These are phyloP conservation scores for Xylaria sp. DNA, from an alignment of 2,329 filamentous ascomycete genomes.

Conservation along the genomic window DNA sequence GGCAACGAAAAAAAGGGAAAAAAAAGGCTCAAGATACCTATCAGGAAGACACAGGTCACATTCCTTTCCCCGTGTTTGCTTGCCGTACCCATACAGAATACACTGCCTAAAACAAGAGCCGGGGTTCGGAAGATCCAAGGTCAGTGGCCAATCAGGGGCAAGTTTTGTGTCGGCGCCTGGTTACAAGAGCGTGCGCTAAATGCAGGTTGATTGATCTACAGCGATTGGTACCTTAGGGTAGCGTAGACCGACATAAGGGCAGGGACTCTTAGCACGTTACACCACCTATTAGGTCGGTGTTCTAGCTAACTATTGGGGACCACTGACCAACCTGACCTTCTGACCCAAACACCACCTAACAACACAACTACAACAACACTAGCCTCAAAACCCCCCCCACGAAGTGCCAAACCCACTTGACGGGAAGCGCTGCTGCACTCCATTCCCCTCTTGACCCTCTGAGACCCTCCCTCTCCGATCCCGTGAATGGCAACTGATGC, in stretches of 20 bases:
- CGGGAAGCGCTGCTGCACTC: slow-evolving; percentile 23
- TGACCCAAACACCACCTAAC: slow-evolving; percentile 2
- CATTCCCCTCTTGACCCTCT: slow-evolving; percentile 17
- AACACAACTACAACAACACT: neutral
- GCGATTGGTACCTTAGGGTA: slow-evolving; percentile 8
- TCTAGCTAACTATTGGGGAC: neutral
- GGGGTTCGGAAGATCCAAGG: slow-evolving; percentile 16
- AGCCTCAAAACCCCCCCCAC: slow-evolving; percentile 29
- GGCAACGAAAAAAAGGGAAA: neutral
- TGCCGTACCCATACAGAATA: neutral
- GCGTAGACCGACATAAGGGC: neutral
- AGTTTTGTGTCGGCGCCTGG: slow-evolving; percentile 12
- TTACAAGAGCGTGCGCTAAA: slow-evolving; percentile 40
- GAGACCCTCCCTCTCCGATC: slow-evolving; percentile 37
- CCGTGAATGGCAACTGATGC: slow-evolving; percentile 43
- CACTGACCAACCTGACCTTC: slow-evolving; percentile 9
- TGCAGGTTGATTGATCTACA: slow-evolving; percentile 40
- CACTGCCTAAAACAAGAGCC: slow-evolving; percentile 6
- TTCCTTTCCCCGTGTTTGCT: slow-evolving; percentile 4
- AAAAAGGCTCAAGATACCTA: neutral
- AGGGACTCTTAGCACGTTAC: neutral
- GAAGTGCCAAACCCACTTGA: slow-evolving; percentile 33
- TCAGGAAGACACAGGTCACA: slow-evolving; percentile 3
- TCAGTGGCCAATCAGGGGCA: slow-evolving; percentile 40
- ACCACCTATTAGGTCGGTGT: neutral